Conservation (phyloP, 2,329 filamentous ascomycete species). For the Hymenoscyphus repandus region DNA sequence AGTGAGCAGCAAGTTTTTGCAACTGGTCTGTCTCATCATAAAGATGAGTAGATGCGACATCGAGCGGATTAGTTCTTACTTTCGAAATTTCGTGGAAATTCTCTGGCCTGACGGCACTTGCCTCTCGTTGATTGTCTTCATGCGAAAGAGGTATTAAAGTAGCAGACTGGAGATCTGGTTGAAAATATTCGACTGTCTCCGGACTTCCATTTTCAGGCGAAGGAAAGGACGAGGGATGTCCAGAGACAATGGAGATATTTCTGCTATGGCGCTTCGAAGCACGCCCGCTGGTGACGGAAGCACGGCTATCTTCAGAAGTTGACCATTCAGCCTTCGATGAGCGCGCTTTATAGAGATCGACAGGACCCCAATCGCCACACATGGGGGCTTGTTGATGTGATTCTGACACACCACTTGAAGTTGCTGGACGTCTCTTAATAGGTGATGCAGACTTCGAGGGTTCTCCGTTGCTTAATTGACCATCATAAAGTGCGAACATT, state of each 20-base stretch:
- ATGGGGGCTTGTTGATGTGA: not conserved
- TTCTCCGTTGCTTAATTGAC: too few species aligned
- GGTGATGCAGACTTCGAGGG: too few species aligned
- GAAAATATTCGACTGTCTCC: slow-evolving; percentile 20
- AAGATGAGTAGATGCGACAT: too few species aligned
- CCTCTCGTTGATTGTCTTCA: too few species aligned
- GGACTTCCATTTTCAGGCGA: slow-evolving; percentile 16
- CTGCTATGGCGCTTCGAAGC: slow-evolving; percentile 9
- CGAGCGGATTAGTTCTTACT: too few species aligned
- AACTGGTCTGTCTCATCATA: too few species aligned
- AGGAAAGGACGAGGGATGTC: slow-evolving; percentile 13
- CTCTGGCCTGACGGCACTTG: too few species aligned
- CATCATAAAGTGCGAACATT: too few species aligned
- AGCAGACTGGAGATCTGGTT: slow-evolving; percentile 10
- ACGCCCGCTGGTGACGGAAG: not conserved
- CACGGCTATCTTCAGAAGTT: not conserved
- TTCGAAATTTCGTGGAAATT: too few species aligned
- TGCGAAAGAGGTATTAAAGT: not conserved
- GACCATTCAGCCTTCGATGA: not conserved
- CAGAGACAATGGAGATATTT: slow-evolving; percentile 12
- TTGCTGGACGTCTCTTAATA: too few species aligned
- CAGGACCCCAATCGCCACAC: not conserved
- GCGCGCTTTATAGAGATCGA: not conserved
- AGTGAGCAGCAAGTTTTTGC: too few species aligned
- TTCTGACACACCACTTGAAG: too few species aligned